phyloP scores from a whole-genome alignment of 1,139 yeast species.

The Debaryomycetaceae sp. region DNA sequence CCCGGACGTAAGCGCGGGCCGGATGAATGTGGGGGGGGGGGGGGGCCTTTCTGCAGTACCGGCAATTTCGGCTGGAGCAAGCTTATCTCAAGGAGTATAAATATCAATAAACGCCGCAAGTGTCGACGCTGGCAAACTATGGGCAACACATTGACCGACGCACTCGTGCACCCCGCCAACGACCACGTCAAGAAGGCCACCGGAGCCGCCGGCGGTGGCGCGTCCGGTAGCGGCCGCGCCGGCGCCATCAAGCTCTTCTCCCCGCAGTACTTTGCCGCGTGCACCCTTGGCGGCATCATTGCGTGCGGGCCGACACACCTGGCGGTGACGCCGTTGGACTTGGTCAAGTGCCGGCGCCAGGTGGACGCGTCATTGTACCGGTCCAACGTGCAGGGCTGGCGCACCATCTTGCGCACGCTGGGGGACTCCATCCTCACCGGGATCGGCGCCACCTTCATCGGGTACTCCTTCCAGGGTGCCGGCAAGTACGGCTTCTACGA shows the following conservation, averaged over 20 bases:
- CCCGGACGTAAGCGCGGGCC: constrained; percentile 1
- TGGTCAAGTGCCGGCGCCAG: constrained; percentile 90
- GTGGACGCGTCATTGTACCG: constrained; percentile 69
- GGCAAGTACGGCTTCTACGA: constrained; percentile 96
- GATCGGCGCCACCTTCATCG: constrained; percentile 84
- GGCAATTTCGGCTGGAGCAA: constrained; percentile 4
- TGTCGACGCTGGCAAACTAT: no score
- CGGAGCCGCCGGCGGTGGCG: constrained; percentile 14
- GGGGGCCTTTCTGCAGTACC: constrained; percentile 2
- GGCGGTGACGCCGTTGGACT: constrained; percentile 84
- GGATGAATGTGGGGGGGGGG: neutral
- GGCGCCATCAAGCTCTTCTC: constrained; percentile 51
- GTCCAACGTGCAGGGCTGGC: constrained; percentile 77
- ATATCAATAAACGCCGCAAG: constrained; percentile 1
- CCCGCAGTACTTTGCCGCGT: constrained; percentile 71
- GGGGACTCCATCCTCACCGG: constrained; percentile 86
- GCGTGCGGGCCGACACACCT: constrained; percentile 98
- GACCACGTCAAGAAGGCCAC: constrained; percentile 21
- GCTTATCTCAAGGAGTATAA: neutral
- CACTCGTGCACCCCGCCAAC: constrained; percentile 29
- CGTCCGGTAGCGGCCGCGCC: constrained; percentile 10
- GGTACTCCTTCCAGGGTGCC: constrained; percentile 92
- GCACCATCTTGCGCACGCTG: constrained; percentile 61
- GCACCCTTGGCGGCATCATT: constrained; percentile 81
- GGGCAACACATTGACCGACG: constrained; percentile 24